These are phyloP conservation scores for Populus ilicifolia DNA, from an alignment of 345 rosid genomes.

Conservation along the genomic window DNA sequence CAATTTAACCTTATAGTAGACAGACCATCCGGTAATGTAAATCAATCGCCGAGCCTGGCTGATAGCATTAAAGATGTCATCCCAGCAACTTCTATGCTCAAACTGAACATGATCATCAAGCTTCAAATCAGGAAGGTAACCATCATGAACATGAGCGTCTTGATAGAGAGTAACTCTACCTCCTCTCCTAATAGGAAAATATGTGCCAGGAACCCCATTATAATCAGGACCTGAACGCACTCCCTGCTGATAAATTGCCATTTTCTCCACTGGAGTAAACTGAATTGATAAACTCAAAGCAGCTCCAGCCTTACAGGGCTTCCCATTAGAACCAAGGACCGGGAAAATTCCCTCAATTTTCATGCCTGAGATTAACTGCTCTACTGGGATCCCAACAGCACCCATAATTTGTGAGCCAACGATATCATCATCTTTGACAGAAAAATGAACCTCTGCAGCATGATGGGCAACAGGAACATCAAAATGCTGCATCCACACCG, in stretches of 20 bases:
- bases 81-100: constrained; percentile 67
- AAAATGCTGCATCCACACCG: constrained; percentile 86
- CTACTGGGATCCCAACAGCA: constrained; percentile 68
- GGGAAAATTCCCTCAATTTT: constrained; percentile 73
- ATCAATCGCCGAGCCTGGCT: constrained; percentile 73
- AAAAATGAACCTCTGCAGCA: constrained; percentile 73
- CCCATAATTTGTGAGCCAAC: constrained; percentile 86
- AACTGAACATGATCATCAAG: constrained; percentile 53
- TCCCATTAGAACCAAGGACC: constrained; percentile 48
- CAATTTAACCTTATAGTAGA: constrained; percentile 55
- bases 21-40: constrained; percentile 94
- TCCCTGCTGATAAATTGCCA: constrained; percentile 50
- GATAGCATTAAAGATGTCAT: constrained; percentile 66
- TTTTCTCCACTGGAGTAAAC: constrained; percentile 51
- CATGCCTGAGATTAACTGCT: constrained; percentile 40
- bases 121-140: constrained; percentile 48
- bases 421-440: constrained; percentile 72
- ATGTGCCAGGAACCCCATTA: constrained; percentile 73
- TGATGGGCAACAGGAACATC: constrained; percentile 71
- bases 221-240: constrained; percentile 50
- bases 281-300: constrained; percentile 63
- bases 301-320: constrained; percentile 73
- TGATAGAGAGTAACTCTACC: constrained; percentile 84
- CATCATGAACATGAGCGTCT: constrained; percentile 80
- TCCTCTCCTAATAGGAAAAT: constrained; percentile 78